Conservation (phyloP, 768 basidiomycete species). For the Hysterangium stoloniferum region DNA sequence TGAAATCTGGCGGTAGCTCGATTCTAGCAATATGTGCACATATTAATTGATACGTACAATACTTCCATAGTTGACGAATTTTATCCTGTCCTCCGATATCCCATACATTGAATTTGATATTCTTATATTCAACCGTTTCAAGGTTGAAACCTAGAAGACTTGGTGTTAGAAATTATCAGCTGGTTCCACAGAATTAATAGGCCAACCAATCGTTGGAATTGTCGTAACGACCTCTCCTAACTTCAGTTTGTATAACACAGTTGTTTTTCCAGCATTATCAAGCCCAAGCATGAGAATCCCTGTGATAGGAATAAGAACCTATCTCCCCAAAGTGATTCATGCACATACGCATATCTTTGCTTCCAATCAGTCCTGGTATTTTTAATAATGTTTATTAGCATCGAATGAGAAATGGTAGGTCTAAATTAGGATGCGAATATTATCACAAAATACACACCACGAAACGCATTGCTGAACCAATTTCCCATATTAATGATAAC, state of each 20-base stretch:
- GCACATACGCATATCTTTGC: conserved; percentile 1
- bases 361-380: not conserved
- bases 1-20: too few relatives aligned
- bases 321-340: not conserved
- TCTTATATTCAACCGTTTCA: conserved; percentile 50
- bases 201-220: conserved; percentile 32
- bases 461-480: not conserved
- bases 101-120: conserved; percentile 50
- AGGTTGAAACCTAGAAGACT: conserved; percentile 61
- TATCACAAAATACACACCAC: not conserved
- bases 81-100: conserved; percentile 57
- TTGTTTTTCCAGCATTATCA: conserved; percentile 37
- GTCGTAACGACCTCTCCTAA: conserved; percentile 31
- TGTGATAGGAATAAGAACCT: not conserved
- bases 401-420: too few relatives aligned
- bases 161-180: conserved; percentile 14
- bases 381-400: not conserved
- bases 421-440: not conserved
- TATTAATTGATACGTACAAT: not conserved
- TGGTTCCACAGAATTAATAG: not conserved
- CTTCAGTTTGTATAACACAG: conserved; percentile 38
- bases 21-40: conserved; percentile 6
- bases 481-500: conserved; percentile 1
- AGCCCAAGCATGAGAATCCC: conserved; percentile 27
- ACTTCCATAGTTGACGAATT: conserved; percentile 34